These are phyloP conservation scores for Rosa rugosa DNA, from an alignment of 306 rosid species.

Conservation along the genomic window DNA sequence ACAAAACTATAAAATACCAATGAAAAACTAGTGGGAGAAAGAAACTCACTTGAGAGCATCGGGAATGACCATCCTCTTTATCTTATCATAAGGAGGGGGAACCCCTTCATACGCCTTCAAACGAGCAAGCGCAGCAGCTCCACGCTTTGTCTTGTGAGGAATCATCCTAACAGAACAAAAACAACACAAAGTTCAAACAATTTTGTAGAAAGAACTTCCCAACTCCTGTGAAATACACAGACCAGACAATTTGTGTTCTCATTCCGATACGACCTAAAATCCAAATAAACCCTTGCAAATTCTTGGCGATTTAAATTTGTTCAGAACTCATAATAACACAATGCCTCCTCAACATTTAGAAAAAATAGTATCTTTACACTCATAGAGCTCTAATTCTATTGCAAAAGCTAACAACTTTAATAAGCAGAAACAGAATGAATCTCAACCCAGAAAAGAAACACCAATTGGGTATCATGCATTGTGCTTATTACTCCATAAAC, in stretches of 20 bases:
- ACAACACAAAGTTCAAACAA: background rate
- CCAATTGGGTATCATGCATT: background rate
- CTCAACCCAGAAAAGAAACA: background rate
- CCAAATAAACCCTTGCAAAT: background rate
- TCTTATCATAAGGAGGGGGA: conserved; percentile 66
- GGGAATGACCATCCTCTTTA: conserved; percentile 59
- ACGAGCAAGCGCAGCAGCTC: conserved; percentile 64
- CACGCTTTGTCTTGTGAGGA: conserved; percentile 64
- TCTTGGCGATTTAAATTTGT: too few relatives aligned
- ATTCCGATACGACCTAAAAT: background rate
- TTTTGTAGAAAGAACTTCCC: background rate
- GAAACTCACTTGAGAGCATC: conserved; percentile 62
- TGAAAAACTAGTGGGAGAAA: background rate
- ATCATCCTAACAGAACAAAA: conserved; percentile 40
- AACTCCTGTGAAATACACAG: background rate
- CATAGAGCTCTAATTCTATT: background rate
- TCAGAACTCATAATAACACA: background rate
- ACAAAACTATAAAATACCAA: background rate
- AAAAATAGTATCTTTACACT: too few relatives aligned
- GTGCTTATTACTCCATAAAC: background rate
- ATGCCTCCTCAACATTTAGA: too few relatives aligned
- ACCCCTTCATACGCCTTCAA: conserved; percentile 57
- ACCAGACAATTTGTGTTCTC: background rate
- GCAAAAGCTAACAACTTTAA: background rate
- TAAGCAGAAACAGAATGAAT: background rate